Conservation (phyloP, 768 basidiomycete species). For the Hemileccinum rubropunctum region DNA sequence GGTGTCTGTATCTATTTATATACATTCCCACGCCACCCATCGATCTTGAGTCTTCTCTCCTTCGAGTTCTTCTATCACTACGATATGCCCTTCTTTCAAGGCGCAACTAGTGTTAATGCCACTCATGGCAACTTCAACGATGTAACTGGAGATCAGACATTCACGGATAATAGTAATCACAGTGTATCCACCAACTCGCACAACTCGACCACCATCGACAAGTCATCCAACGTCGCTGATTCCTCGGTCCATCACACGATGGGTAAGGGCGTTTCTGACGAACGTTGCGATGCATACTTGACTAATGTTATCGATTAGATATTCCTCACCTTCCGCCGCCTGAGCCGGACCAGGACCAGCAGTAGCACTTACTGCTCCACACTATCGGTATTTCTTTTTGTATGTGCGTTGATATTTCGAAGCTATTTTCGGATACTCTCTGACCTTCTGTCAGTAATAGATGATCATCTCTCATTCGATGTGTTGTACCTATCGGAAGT, state of each 20-base stretch:
- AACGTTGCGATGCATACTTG: not conserved
- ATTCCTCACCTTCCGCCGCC: not conserved
- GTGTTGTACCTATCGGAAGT: not conserved
- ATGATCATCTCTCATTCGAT: not conserved
- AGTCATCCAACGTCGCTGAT: constrained; percentile 14
- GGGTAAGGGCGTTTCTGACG: constrained; percentile 6
- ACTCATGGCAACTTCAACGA: constrained; percentile 21
- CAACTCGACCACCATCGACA: constrained; percentile 17
- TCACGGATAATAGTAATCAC: constrained; percentile 18
- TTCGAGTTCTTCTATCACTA: too few relatives aligned
- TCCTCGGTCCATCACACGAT: constrained; percentile 26
- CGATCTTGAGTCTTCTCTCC: too few relatives aligned
- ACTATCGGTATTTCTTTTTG: too few relatives aligned
- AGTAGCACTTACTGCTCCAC: not conserved
- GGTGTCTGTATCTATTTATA: constrained; percentile 4
- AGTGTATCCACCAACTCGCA: constrained; percentile 13
- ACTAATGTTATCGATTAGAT: not conserved
- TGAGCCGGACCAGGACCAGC: not conserved
- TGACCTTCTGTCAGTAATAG: not conserved
- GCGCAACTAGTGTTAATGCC: constrained; percentile 13
- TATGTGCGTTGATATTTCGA: not conserved
- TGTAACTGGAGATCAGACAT: constrained; percentile 18
- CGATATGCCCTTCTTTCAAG: constrained; percentile 26
- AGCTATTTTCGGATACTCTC: not conserved
- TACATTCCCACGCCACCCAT: not conserved